Base-by-base conservation (phyloP, 352 stramenopile genomes). In the Phytophthora syringae region DNA sequence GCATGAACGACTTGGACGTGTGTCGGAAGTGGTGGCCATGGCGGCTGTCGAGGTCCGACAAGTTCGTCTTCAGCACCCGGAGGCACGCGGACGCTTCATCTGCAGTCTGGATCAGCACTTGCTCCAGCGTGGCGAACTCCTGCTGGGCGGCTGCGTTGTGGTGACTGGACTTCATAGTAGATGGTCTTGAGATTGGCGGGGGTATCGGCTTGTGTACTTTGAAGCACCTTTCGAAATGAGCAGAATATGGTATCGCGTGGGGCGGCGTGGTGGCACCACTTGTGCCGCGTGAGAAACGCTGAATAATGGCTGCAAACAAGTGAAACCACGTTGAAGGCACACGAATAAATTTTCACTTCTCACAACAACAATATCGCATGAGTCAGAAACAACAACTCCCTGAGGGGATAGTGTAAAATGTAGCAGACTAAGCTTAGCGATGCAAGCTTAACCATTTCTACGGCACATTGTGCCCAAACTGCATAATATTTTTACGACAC, bases 1-100 rank as follows among this genome's bases (percentile, higher is more conserved):
- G 52, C 59, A 73, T 49, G 27, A 50, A 69, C 28, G 52, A 70
- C 34, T 65, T 66, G 45, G 65, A 49, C 30, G 59, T 61, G 34
- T 58, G 27, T 15, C 47, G 3, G 27, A 70, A 28, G 22, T 56
- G 52, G 47, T 70, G 54, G 25, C 49, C 52, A 39, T 73, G 52
- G 3, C 52, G 65, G 20, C 37, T 62, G 20, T 73, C 65, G 34
- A 62, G 70, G 5, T 62, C 65, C 3, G 65, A 55, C 25, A 73
- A 18, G 13, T 59, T 73, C 47, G 45, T 73, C 53, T 73, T 73
- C 0, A 73, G 48, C 25, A 52, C 11, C 25, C 55, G 57, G 7
- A 73, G 65, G 22, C 65, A 73, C 21, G 27, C 48, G 15, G 42
- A 45, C 16, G 48, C 52, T 18, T 73, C 60, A 27, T 70, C 37